Conservation (phyloP, 2,329 filamentous ascomycete genomes). For the Periconia sp. region DNA sequence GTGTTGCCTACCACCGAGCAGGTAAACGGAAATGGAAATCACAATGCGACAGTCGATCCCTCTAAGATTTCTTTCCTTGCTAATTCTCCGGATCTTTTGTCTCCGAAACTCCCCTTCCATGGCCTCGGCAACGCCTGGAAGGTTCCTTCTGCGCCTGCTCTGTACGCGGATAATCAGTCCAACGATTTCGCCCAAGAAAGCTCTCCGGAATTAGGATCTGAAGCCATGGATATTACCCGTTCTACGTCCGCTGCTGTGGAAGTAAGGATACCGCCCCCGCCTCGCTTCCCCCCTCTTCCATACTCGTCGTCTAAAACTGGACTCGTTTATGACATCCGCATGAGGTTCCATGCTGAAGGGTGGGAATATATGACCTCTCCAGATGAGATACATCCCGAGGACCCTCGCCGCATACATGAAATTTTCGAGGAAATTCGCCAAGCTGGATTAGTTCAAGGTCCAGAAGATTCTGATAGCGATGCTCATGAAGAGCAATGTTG, state of each 20-base stretch:
- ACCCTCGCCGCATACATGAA: constrained; percentile 87
- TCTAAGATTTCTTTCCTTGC: constrained; percentile 29
- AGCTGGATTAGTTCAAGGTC: constrained; percentile 75
- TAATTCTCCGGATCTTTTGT: constrained; percentile 17
- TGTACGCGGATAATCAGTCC: background rate
- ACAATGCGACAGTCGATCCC: constrained; percentile 33
- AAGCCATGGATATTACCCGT: constrained; percentile 30
- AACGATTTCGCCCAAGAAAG: constrained; percentile 9
- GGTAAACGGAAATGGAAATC: constrained; percentile 31
- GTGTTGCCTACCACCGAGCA: constrained; percentile 37
- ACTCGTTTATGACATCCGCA: constrained; percentile 81
- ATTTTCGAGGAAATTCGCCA: constrained; percentile 90
- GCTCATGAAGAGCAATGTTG: constrained; percentile 59
- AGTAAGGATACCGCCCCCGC: constrained; percentile 37
- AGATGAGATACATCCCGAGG: constrained; percentile 88
- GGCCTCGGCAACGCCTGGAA: constrained; percentile 20
- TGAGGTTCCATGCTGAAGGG: constrained; percentile 90
- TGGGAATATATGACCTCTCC: constrained; percentile 50
- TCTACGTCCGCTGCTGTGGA: constrained; percentile 21
- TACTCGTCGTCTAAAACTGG: constrained; percentile 49
- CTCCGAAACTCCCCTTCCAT: constrained; percentile 33
- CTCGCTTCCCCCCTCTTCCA: constrained; percentile 42
- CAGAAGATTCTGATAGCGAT: constrained; percentile 58
- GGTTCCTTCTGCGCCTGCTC: constrained; percentile 11
- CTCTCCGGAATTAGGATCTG: constrained; percentile 21